These are phyloP conservation scores for Tolypocladium pustulatum DNA, from an alignment of 2,329 filamentous ascomycete genomes.

Conservation along the genomic window DNA sequence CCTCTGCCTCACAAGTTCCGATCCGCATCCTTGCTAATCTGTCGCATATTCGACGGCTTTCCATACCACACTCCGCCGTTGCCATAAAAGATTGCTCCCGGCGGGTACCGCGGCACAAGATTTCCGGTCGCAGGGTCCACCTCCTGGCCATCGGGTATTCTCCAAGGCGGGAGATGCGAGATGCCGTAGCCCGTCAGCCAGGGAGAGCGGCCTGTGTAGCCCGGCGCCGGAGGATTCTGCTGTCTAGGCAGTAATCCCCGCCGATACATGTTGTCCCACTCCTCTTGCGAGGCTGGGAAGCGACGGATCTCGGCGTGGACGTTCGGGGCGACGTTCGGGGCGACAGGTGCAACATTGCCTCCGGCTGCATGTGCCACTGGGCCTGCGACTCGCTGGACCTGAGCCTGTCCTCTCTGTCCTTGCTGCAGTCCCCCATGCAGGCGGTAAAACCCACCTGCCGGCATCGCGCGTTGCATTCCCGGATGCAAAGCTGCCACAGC, in stretches of 20 bases:
- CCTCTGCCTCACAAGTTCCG: not conserved
- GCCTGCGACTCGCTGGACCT: not conserved
- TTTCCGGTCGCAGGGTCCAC: not conserved
- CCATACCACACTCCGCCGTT: not conserved
- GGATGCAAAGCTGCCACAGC: not conserved
- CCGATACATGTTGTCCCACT: not conserved
- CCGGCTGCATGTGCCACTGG: not conserved
- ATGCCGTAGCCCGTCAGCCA: not conserved
- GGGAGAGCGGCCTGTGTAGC: not conserved
- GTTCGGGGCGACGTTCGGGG: not conserved
- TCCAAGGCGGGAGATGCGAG: not conserved
- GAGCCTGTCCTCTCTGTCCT: not conserved
- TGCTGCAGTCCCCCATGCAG: not conserved
- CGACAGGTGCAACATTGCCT: not conserved
- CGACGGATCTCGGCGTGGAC: not conserved
- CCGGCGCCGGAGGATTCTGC: not conserved
- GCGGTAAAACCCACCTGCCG: not conserved
- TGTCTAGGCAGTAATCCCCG: not conserved
- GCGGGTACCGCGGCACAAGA: not conserved
- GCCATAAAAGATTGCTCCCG: not conserved
- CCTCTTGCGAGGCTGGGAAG: not conserved
- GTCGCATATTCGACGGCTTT: not conserved
- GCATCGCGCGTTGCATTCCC: not conserved
- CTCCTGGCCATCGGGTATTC: not conserved
- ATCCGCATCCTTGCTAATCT: not conserved